A percentile compares a stretch with the other conserved stretches of the same genome.
phyloP scores from a whole-genome alignment of 306 rosid genomes.

The Erythrophleum fordii region DNA sequence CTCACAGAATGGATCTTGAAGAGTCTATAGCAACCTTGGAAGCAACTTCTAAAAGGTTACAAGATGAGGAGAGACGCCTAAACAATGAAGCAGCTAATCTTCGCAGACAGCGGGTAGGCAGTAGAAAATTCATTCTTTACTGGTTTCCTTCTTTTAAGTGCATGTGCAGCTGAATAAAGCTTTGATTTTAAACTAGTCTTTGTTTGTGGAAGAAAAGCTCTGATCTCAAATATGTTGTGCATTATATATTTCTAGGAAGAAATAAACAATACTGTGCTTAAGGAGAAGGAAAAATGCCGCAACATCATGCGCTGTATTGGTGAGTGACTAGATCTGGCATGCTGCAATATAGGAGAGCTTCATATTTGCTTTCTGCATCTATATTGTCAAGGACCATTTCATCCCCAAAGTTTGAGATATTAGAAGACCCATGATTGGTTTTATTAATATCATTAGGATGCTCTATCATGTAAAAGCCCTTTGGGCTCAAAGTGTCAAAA shows the following conservation, averaged over 20 bases:
- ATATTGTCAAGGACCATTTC: not conserved
- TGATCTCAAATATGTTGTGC: slow-evolving; percentile 11
- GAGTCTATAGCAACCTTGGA: slow-evolving; percentile 54
- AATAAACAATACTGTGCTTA: slow-evolving; percentile 46
- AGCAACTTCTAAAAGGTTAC: slow-evolving; percentile 53
- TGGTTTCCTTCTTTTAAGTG: not conserved
- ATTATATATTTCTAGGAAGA: slow-evolving; percentile 60
- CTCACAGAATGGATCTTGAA: slow-evolving; percentile 66
- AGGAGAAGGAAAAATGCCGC: slow-evolving; percentile 57
- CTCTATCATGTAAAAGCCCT: not conserved
- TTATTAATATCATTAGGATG: not conserved
- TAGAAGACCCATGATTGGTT: not conserved
- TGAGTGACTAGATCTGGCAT: slow-evolving; percentile 42
- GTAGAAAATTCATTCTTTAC: slow-evolving; percentile 20
- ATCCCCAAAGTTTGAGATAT: not conserved
- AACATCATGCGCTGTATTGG: slow-evolving; percentile 56
- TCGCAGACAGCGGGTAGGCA: slow-evolving; percentile 72
- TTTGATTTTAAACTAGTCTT: slow-evolving; percentile 10
- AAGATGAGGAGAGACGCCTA: slow-evolving; percentile 56
- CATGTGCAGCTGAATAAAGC: slow-evolving; percentile 2
- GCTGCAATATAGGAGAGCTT: slow-evolving; percentile 30
- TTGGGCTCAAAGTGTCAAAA: not conserved
- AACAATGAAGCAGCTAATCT: slow-evolving; percentile 69
- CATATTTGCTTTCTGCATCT: not conserved
- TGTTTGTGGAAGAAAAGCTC: slow-evolving; percentile 18